Conservation (phyloP, 2,329 filamentous ascomycete species). For the Diaporthe sp. region DNA sequence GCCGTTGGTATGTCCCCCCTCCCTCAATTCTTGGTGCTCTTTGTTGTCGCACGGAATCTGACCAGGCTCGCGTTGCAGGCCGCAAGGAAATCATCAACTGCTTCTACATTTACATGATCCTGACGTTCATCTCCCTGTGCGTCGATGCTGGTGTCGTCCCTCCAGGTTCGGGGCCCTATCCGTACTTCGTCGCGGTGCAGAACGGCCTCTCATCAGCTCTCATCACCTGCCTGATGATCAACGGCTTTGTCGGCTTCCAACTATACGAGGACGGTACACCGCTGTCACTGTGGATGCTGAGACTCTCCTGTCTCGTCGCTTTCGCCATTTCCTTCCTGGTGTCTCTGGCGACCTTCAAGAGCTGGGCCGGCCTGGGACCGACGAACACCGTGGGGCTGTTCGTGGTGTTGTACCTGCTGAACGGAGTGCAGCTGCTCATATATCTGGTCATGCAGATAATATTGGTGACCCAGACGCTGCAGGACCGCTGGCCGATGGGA, state of each 20-base stretch:
- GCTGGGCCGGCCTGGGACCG: conserved; percentile 87
- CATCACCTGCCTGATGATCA: conserved; percentile 91
- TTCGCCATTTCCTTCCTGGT: conserved; percentile 91
- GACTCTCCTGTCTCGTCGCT: conserved; percentile 82
- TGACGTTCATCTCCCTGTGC: conserved; percentile 89
- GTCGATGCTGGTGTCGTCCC: conserved; percentile 95
- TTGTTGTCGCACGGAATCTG: conserved; percentile 1
- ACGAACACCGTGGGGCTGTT: conserved; percentile 91
- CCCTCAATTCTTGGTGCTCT: background rate
- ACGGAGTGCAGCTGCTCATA: conserved; percentile 86
- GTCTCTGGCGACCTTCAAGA: conserved; percentile 91
- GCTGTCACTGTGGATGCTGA: conserved; percentile 92
- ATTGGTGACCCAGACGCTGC: conserved; percentile 88
- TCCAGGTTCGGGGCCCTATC: conserved; percentile 82
- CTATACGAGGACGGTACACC: conserved; percentile 97
- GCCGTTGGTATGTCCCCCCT: conserved; percentile 81
- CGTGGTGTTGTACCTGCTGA: conserved; percentile 91
- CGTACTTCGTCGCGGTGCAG: conserved; percentile 93
- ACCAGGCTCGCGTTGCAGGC: conserved; percentile 54
- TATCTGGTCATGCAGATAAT: conserved; percentile 91
- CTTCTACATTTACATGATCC: conserved; percentile 95
- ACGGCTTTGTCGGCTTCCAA: conserved; percentile 98
- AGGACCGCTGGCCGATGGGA: conserved; percentile 95
- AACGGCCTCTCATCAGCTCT: conserved; percentile 87
- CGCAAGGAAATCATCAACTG: conserved; percentile 84